Evolutionary conservation across 1,284 basidiomycete genomes (phyloP).

Genomic region (Hypsizygus ulmarius): DNA sequence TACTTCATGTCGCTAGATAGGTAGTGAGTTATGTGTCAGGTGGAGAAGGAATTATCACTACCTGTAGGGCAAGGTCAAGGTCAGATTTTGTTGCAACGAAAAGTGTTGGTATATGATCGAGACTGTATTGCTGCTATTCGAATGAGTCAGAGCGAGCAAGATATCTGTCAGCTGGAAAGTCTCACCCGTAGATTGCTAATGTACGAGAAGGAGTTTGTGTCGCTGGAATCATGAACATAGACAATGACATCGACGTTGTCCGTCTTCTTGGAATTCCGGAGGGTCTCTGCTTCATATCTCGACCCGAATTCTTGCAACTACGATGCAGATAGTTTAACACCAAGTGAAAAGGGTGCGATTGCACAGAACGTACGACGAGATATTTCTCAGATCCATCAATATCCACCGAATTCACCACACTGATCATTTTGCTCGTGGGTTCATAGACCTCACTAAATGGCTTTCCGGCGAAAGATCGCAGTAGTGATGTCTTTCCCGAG

Average conservation of each 20-base stretch:
- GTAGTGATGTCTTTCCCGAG: conserved; percentile 88
- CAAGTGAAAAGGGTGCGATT: conserved; percentile 1
- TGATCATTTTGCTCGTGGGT: conserved; percentile 87
- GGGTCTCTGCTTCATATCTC: conserved; percentile 88
- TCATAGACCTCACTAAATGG: conserved; percentile 71
- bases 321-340: conserved; percentile 7
- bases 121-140: conserved; percentile 88
- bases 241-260: conserved; percentile 93
- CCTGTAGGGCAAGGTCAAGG: conserved; percentile 92
- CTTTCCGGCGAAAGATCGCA: conserved; percentile 86
- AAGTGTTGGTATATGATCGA: conserved; percentile 91
- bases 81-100: conserved; percentile 99
- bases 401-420: conserved; percentile 94
- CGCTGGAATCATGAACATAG: conserved; percentile 96
- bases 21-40: conserved; percentile 13
- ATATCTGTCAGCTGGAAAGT: conserved; percentile 11
- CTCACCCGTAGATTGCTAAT: conserved; percentile 92
- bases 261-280: conserved; percentile 88
- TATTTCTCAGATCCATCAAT: conserved; percentile 95
- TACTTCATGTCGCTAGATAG: conserved; percentile 87
- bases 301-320: conserved; percentile 97
- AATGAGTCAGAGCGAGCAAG: conserved; percentile 3
- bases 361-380: conserved; percentile 69
- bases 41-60: conserved; percentile 30
- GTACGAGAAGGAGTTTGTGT: conserved; percentile 98